Evolutionary conservation across 108 stramenopile species (phyloP), one percentile per base, ranked within the genome.

Genomic region (Chaetoceros tenuissimus): DNA sequence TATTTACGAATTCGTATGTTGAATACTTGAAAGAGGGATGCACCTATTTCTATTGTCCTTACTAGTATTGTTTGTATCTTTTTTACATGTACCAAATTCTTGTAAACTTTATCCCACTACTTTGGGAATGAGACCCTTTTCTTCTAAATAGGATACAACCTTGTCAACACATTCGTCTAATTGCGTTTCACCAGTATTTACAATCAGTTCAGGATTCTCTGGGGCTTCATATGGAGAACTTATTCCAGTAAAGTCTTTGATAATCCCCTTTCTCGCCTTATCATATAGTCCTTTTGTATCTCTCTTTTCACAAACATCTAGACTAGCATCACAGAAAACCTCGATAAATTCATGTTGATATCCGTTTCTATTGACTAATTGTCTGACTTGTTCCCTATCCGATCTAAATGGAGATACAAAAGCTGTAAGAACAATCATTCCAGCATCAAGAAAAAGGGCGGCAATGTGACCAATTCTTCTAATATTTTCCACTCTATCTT

Each of bases 211-310:
- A 17, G 93, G 70, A 21, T 67, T 59, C 17, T 61, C 26, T 13
- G 95, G 95, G 28, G 70, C 81, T 74, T 96, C 95, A 60, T 91
- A 96, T 7, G 95, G 95, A 31, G 85, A 92, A 58, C 78, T 77
- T 19, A 96, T 84, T 2, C 95, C 95, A 13, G 95, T 96, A 75
- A 95, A 92, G 68, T 78, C 73, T 62, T 85, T 83, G 56, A 96
- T 80, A 55, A 92, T 82, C 48, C 95, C 95, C 23, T 79, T 75
- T 49, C 79, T 65, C 17, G 92, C 95, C 74, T 85, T 70, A 31
- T 70, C 64, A 65, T 92, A 94, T 19, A 94, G 64, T 47, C 87
- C 85, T 68, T 96, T 96, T 19, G 92, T 90, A 63, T 96, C 93
- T 5, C 95, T 72, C 51, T 70, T 43, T 57, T 92, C 83, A 53